Conservation (phyloP, 2,329 filamentous ascomycete genomes). For the Calonectria pseudoturangicola region DNA sequence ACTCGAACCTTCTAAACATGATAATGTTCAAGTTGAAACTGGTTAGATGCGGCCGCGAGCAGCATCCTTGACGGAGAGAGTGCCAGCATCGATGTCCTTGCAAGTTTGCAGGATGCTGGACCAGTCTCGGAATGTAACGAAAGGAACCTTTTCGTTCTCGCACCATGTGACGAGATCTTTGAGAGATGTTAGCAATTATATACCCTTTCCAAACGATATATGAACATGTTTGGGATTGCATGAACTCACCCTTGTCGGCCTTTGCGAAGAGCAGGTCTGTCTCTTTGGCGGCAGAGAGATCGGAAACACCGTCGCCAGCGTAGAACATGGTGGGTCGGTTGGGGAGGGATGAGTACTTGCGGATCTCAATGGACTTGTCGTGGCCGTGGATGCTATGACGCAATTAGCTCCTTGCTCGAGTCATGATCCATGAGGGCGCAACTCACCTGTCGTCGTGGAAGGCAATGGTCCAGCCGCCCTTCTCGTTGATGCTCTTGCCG, state of each 20-base stretch:
- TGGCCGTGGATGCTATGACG: constrained; percentile 86
- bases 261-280: constrained; percentile 96
- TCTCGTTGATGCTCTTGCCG: constrained; percentile 84
- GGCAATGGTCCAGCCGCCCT: constrained; percentile 89
- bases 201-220: background rate
- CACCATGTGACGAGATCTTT: constrained; percentile 91
- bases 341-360: constrained; percentile 87
- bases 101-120: constrained; percentile 84
- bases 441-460: constrained; percentile 89
- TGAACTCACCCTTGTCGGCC: constrained; percentile 83
- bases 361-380: constrained; percentile 94
- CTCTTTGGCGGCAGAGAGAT: constrained; percentile 92
- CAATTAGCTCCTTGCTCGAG: constrained; percentile 28
- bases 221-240: background rate
- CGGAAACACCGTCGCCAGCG: constrained; percentile 94
- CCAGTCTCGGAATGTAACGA: constrained; percentile 92
- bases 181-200: constrained; percentile 30
- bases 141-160: constrained; percentile 87
- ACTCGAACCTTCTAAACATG: constrained; percentile 13
- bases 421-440: background rate
- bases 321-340: constrained; percentile 92
- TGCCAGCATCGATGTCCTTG: constrained; percentile 85
- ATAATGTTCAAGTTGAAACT: constrained; percentile 6
- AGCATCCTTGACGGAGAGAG: constrained; percentile 81
- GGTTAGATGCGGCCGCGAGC: constrained; percentile 69